Evolutionary conservation across 768 basidiomycete genomes (phyloP).

Genomic region (Suillus lakei): DNA sequence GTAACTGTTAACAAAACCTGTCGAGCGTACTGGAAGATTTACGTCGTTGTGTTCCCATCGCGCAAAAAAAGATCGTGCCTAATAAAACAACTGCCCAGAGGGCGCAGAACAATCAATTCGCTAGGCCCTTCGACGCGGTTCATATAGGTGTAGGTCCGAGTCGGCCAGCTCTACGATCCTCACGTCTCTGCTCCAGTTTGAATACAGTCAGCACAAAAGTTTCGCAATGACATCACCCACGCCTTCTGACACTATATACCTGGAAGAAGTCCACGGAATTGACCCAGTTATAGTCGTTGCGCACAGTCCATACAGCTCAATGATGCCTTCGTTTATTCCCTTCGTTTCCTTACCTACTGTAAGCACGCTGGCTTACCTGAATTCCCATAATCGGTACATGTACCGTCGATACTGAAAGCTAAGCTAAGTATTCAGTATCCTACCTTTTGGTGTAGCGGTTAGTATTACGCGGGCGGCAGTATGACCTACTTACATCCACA

Average conservation of each 20-base stretch:
- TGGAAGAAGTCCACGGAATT: constrained; percentile 80
- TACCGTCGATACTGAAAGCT: no score
- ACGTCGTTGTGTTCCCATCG: neutral
- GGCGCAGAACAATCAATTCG: neutral
- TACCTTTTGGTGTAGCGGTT: no score
- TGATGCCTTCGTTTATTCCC: no score
- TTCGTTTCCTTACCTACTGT: no score
- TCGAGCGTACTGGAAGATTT: neutral
- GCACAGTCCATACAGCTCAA: constrained; percentile 73
- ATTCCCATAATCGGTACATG: no score
- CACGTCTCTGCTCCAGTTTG: constrained; percentile 72
- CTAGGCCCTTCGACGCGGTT: constrained; percentile 1
- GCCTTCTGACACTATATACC: constrained; percentile 81
- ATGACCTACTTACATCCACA: no score
- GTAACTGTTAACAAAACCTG: neutral
- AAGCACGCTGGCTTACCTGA: no score
- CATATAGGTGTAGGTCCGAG: constrained; percentile 14
- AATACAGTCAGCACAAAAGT: constrained; percentile 10
- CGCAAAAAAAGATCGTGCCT: neutral
- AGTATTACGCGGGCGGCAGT: no score
- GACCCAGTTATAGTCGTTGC: constrained; percentile 70
- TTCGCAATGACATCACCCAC: constrained; percentile 75
- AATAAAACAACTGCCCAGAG: no score
- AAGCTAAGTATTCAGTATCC: no score
- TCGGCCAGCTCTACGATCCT: constrained; percentile 57